phyloP scores from a whole-genome alignment of 1,284 basidiomycete genomes.

The Lentinus polychrous region DNA sequence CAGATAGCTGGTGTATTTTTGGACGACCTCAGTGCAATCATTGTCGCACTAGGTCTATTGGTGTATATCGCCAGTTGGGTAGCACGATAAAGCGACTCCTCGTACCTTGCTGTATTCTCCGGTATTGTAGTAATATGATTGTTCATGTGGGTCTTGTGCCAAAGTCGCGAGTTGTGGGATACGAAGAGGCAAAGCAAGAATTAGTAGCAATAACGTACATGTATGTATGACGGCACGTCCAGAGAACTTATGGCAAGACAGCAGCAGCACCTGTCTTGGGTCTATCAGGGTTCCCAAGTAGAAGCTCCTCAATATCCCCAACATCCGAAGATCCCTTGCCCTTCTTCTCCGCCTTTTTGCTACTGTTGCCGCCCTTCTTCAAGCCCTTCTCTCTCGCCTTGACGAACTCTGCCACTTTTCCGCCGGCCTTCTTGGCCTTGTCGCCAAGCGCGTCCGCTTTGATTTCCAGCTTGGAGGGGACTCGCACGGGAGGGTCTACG shows the following conservation, averaged over 20 bases:
- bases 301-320: conserved; percentile 21
- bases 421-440: neutral
- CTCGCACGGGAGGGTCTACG: conserved; percentile 24
- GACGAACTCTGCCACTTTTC: neutral
- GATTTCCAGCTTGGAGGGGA: neutral
- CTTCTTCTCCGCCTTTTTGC: neutral
- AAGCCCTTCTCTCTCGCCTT: neutral
- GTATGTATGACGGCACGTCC: neutral
- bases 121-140: neutral
- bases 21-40: conserved; percentile 58
- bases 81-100: conserved; percentile 10
- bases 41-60: conserved; percentile 59
- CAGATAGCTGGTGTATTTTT: conserved; percentile 58
- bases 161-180: neutral
- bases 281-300: conserved; percentile 11
- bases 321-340: conserved; percentile 9
- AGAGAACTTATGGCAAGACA: conserved; percentile 33
- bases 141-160: neutral
- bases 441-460: neutral
- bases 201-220: neutral
- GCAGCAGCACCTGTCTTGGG: conserved; percentile 44
- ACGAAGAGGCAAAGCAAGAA: neutral
- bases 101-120: neutral
- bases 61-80: conserved; percentile 50
- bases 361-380: too few species aligned